phyloP scores from a whole-genome alignment of 805 yeast species.

The Debaryomyces hansenii region DNA sequence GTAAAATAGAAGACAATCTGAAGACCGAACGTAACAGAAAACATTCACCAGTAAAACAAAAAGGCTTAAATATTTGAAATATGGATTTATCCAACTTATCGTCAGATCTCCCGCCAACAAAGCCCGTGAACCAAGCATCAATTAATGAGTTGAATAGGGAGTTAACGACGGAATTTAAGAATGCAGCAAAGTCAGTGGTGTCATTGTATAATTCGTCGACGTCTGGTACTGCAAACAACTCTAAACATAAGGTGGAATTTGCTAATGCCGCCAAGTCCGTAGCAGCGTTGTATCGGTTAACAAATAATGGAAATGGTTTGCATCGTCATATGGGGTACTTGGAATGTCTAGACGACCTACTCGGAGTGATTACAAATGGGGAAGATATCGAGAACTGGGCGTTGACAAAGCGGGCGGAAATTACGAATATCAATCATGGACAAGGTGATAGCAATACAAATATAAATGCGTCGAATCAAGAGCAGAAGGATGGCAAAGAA shows the following conservation, averaged over 20 bases:
- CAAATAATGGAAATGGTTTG: slow-evolving; percentile 51
- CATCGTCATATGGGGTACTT: slow-evolving; percentile 58
- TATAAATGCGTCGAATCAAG: background rate
- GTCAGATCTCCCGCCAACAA: slow-evolving; percentile 52
- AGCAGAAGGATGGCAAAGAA: background rate
- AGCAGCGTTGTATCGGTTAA: slow-evolving; percentile 56
- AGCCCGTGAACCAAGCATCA: slow-evolving; percentile 48
- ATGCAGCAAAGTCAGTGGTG: slow-evolving; percentile 72
- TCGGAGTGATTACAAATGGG: slow-evolving; percentile 37
- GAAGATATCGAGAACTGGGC: slow-evolving; percentile 57
- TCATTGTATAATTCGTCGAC: slow-evolving; percentile 35
- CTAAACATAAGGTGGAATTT: slow-evolving; percentile 27
- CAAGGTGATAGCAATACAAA: background rate
- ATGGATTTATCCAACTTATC: slow-evolving; percentile 70
- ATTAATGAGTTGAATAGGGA: slow-evolving; percentile 51
- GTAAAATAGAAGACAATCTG: too few relatives aligned
- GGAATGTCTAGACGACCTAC: slow-evolving; percentile 58
- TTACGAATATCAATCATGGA: slow-evolving; percentile 13
- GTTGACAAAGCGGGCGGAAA: slow-evolving; percentile 46
- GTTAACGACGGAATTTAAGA: slow-evolving; percentile 61
- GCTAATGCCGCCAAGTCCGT: slow-evolving; percentile 44
- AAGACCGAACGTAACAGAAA: too few relatives aligned
- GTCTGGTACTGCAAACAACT: slow-evolving; percentile 5
- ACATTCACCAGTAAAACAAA: too few relatives aligned
- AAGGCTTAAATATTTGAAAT: background rate